These are phyloP conservation scores for Rhodotorula sp. DNA, from an alignment of 1,284 basidiomycete genomes.

Conservation along the genomic window DNA sequence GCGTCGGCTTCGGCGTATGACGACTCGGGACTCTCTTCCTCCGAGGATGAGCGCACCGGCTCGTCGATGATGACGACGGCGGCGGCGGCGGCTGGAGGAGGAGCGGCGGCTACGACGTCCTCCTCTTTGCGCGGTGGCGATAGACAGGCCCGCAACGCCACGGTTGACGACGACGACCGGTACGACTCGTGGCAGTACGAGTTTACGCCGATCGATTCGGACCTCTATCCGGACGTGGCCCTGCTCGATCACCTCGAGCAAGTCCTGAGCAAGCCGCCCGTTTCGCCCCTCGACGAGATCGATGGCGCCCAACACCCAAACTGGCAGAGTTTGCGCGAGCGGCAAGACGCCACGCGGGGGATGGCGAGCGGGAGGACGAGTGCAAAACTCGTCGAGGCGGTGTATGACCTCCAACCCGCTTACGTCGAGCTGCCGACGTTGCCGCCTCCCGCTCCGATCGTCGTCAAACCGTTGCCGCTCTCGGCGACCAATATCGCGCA, in stretches of 20 bases:
- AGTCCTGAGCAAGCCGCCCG: background rate
- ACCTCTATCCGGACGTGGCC: constrained; percentile 15
- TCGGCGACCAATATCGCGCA: constrained; percentile 19
- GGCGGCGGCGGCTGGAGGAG: too few relatives aligned
- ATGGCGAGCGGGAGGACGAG: background rate
- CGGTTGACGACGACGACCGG: constrained; percentile 30
- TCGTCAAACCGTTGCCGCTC: constrained; percentile 32
- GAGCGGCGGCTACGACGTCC: background rate
- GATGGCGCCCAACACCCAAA: background rate
- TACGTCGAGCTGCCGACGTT: constrained; percentile 27
- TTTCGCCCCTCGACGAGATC: background rate
- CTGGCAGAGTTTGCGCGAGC: background rate
- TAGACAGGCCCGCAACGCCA: background rate
- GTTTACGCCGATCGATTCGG: constrained; percentile 41
- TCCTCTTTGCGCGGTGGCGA: background rate
- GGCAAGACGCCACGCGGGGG: background rate
- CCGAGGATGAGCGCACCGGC: background rate
- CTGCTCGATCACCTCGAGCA: constrained; percentile 1
- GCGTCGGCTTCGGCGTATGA: constrained; percentile 4
- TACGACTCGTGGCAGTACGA: constrained; percentile 47
- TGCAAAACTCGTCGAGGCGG: constrained; percentile 8
- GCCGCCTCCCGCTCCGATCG: constrained; percentile 21
- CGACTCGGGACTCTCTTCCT: background rate
- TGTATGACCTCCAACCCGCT: constrained; percentile 28
- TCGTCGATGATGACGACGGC: too few relatives aligned